Conservation (phyloP, 2,329 filamentous ascomycete species). For the Kalmusia sp. region DNA sequence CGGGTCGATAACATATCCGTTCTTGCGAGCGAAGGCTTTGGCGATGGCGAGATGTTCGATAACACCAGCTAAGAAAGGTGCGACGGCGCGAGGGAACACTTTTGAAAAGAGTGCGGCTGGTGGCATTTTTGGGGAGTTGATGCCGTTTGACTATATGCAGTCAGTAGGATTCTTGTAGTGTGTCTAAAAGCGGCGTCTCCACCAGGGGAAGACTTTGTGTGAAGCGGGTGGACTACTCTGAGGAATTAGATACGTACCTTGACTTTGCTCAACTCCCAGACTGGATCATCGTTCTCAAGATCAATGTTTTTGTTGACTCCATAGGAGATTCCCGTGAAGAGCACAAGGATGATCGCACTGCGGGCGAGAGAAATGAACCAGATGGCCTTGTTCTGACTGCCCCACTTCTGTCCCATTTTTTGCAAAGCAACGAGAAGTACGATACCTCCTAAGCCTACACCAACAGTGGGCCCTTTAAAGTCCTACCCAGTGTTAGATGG, state of each 20-base stretch:
- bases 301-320: constrained; percentile 62
- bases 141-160: constrained; percentile 55
- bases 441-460: constrained; percentile 65
- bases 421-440: constrained; percentile 64
- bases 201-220: neutral
- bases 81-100: constrained; percentile 62
- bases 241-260: constrained; percentile 27
- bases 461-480: constrained; percentile 65
- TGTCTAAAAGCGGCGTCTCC: neutral
- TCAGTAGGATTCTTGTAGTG: neutral
- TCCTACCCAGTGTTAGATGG: constrained; percentile 28
- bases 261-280: constrained; percentile 67
- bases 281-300: constrained; percentile 49
- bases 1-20: constrained; percentile 68
- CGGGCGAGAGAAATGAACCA: constrained; percentile 67
- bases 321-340: constrained; percentile 70
- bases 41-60: constrained; percentile 71
- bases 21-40: constrained; percentile 67
- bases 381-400: constrained; percentile 63
- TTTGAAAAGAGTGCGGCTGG: constrained; percentile 58
- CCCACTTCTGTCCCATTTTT: constrained; percentile 65
- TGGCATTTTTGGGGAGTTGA: constrained; percentile 59
- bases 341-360: constrained; percentile 65
- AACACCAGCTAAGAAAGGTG: constrained; percentile 66
- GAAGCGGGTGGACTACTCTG: neutral